phyloP scores from a whole-genome alignment of 441 rosid genomes.

The Croton setiger region DNA sequence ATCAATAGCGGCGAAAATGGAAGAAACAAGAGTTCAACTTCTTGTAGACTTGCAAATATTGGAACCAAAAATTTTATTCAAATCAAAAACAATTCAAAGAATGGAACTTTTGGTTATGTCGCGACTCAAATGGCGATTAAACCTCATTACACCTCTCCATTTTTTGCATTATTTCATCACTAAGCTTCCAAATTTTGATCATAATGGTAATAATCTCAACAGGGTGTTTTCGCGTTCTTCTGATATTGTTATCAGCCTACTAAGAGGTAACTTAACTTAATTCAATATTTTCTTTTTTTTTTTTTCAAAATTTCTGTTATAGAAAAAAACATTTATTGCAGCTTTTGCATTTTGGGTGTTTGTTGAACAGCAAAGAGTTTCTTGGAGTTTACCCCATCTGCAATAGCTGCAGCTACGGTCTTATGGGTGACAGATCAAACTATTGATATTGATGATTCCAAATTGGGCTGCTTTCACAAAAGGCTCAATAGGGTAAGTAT shows the following conservation, averaged over 20 bases:
- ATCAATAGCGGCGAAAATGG: slow-evolving; percentile 43
- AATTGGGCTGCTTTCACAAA: slow-evolving; percentile 24
- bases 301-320: background rate
- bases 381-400: slow-evolving; percentile 35
- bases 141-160: slow-evolving; percentile 32
- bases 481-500: slow-evolving; percentile 30
- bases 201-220: slow-evolving; percentile 2
- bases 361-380: slow-evolving; percentile 29
- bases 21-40: slow-evolving; percentile 33
- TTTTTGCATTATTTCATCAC: slow-evolving; percentile 31
- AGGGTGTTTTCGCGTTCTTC: slow-evolving; percentile 16
- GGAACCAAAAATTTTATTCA: slow-evolving; percentile 33
- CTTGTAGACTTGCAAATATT: slow-evolving; percentile 34
- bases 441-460: slow-evolving; percentile 19
- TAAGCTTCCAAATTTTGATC: slow-evolving; percentile 18
- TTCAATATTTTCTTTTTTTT: too few relatives aligned
- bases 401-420: slow-evolving; percentile 36
- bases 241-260: slow-evolving; percentile 20
- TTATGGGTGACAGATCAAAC: slow-evolving; percentile 26
- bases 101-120: slow-evolving; percentile 41
- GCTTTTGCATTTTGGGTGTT: too few relatives aligned
- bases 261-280: slow-evolving; percentile 28
- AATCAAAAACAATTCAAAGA: slow-evolving; percentile 32
- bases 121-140: slow-evolving; percentile 35
- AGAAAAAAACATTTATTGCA: background rate